Evolutionary conservation across 2,329 filamentous ascomycete genomes (phyloP).

Genomic region (Rhynchosporium agropyri): DNA sequence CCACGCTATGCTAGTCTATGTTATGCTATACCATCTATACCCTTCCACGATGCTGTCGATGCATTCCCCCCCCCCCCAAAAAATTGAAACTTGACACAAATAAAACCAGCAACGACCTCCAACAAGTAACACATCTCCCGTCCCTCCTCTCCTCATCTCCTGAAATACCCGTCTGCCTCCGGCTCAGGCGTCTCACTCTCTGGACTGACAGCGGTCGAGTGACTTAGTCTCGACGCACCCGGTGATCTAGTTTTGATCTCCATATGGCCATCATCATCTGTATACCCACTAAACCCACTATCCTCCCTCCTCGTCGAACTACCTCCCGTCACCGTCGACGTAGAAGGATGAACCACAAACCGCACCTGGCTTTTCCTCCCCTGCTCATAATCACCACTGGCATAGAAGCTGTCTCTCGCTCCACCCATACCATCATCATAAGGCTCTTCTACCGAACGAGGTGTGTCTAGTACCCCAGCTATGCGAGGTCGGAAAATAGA

Average conservation of each 20-base stretch:
- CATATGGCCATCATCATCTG: constrained; percentile 27
- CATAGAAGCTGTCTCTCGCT: constrained; percentile 5
- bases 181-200: not conserved
- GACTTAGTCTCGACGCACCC: constrained; percentile 18
- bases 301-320: constrained; percentile 6
- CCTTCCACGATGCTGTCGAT: not conserved
- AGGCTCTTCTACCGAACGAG: constrained; percentile 25
- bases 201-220: constrained; percentile 22
- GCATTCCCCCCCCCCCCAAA: not conserved
- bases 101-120: not conserved
- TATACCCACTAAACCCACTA: constrained; percentile 21
- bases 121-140: no score
- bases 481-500: constrained; percentile 36
- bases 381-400: constrained; percentile 7
- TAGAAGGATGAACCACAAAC: constrained; percentile 28
- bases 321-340: not conserved
- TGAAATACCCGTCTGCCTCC: not conserved
- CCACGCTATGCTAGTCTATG: not conserved
- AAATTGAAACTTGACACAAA: not conserved
- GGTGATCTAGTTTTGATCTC: constrained; percentile 21
- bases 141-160: not conserved
- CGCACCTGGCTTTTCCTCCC: constrained; percentile 22
- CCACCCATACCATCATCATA: not conserved
- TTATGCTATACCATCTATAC: not conserved
- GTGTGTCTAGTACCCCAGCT: constrained; percentile 16